Percentiles rank a stretch among this genome's conserved stretches.
phyloP scores from a whole-genome alignment of 495 filamentous ascomycete species.

The Neurospora tetraspora region DNA sequence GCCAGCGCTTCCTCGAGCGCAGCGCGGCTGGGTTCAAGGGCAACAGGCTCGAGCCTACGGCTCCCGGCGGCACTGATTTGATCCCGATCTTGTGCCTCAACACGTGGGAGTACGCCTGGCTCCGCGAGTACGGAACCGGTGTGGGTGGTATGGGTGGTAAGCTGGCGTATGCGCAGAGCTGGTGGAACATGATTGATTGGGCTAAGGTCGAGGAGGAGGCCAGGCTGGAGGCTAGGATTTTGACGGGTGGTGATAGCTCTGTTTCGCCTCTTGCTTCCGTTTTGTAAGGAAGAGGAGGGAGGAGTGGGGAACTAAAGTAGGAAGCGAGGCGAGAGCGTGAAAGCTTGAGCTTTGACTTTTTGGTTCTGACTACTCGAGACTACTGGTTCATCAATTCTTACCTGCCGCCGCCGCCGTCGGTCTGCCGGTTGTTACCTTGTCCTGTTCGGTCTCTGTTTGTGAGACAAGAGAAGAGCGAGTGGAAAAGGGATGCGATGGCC shows the following conservation, averaged over 20 bases:
- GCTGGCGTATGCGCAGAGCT: constrained; percentile 59
- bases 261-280: background rate
- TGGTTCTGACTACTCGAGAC: background rate
- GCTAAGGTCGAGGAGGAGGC: constrained; percentile 44
- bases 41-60: constrained; percentile 6
- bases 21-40: constrained; percentile 30
- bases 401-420: background rate
- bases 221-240: constrained; percentile 3
- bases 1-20: constrained; percentile 20
- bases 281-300: background rate
- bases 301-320: background rate
- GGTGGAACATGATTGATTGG: constrained; percentile 91
- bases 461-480: too few relatives aligned
- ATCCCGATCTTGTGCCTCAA: constrained; percentile 80
- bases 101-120: constrained; percentile 92
- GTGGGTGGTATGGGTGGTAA: constrained; percentile 46
- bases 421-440: background rate
- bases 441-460: background rate
- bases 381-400: background rate
- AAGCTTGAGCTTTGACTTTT: background rate
- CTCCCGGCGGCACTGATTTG: constrained; percentile 60
- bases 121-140: constrained; percentile 70
- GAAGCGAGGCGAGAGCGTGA: background rate
- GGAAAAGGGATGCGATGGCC: background rate
- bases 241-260: background rate